Evolutionary conservation across 2,329 filamentous ascomycete genomes (phyloP).

Genomic region (Cladosporium sp.): DNA sequence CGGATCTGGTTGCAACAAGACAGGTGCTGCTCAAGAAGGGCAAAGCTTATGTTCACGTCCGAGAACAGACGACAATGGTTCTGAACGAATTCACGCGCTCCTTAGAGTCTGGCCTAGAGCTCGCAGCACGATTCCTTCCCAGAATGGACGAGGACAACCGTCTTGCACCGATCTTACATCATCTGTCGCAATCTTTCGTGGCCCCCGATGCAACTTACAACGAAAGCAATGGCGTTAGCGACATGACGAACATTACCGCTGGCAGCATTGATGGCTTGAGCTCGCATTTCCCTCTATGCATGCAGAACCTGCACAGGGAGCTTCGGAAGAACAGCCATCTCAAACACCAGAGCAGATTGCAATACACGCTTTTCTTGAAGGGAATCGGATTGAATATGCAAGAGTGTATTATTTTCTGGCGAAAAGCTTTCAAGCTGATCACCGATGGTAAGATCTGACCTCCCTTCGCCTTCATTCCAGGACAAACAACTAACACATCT

Average conservation of each 20-base stretch:
- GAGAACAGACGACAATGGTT: constrained; percentile 85
- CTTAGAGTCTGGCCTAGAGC: constrained; percentile 77
- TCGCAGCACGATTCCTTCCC: constrained; percentile 85
- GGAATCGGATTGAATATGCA: constrained; percentile 90
- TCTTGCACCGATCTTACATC: constrained; percentile 66
- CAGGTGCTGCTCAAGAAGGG: constrained; percentile 72
- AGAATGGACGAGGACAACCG: constrained; percentile 95
- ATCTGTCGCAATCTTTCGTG: constrained; percentile 94
- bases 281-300: constrained; percentile 84
- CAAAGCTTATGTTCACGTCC: constrained; percentile 84
- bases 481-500: background rate
- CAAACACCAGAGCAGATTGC: constrained; percentile 87
- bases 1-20: constrained; percentile 78
- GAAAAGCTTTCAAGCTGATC: constrained; percentile 74
- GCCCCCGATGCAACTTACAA: constrained; percentile 82
- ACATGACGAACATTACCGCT: constrained; percentile 70
- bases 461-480: background rate
- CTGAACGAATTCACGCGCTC: constrained; percentile 76
- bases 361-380: constrained; percentile 96
- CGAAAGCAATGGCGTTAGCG: constrained; percentile 52
- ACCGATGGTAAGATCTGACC: constrained; percentile 53
- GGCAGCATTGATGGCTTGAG: constrained; percentile 74
- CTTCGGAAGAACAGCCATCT: constrained; percentile 84
- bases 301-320: constrained; percentile 83
- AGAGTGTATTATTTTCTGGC: constrained; percentile 89